Conservation (phyloP, 345 rosid species). For the Punica granatum region DNA sequence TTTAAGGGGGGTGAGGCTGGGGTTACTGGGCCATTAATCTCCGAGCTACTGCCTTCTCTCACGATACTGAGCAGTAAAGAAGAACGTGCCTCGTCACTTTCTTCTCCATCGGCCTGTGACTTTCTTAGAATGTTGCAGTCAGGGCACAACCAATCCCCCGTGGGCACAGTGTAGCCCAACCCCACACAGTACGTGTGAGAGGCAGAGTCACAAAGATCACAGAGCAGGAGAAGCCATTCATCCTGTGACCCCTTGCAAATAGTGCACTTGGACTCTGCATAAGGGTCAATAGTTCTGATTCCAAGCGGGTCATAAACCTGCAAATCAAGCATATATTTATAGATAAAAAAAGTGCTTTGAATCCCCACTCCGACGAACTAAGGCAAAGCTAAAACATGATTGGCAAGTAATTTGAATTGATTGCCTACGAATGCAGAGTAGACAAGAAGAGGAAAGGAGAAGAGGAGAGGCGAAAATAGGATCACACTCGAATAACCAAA, state of each 20-base stretch:
- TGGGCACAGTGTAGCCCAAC: conserved; percentile 43
- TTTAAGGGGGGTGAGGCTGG: not conserved
- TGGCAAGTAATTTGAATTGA: not conserved
- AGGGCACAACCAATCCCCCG: conserved; percentile 64
- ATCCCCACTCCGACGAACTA: not conserved
- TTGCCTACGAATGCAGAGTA: not conserved
- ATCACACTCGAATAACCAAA: not conserved
- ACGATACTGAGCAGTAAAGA: conserved; percentile 23
- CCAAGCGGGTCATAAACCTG: conserved; percentile 35
- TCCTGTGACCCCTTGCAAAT: conserved; percentile 26
- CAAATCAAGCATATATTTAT: not conserved
- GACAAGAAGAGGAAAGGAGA: not conserved
- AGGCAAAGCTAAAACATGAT: not conserved
- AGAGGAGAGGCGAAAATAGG: not conserved
- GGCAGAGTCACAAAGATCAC: conserved; percentile 55
- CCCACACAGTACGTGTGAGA: conserved; percentile 55
- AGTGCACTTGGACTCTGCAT: conserved; percentile 28
- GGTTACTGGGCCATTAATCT: not conserved
- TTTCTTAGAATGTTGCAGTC: conserved; percentile 42
- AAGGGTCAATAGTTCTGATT: conserved; percentile 32
- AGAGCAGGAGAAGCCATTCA: conserved; percentile 40
- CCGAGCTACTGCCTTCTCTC: conserved; percentile 11
- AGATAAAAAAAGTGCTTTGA: not conserved
- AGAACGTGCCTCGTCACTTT: conserved; percentile 10
- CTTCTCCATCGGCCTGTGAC: conserved; percentile 28